Percentiles rank a stretch among this genome's conserved stretches.
Evolutionary conservation across 2,329 filamentous ascomycete genomes (phyloP).

Genomic region (Laburnicola sp.): DNA sequence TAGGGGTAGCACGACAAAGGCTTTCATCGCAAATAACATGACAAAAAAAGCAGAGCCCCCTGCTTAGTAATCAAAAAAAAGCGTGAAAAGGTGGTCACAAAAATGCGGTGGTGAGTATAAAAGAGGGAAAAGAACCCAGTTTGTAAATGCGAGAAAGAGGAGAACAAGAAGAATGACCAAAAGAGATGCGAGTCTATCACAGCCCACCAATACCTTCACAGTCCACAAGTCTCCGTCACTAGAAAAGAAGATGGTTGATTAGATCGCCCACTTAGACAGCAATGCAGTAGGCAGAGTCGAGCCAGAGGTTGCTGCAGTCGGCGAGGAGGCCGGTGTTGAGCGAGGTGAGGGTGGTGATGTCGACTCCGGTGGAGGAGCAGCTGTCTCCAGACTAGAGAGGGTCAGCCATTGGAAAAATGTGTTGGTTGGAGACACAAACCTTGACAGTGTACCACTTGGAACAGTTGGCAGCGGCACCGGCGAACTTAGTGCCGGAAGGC

Average conservation of each 20-base stretch:
- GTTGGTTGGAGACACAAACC: no score
- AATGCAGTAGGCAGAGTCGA: conserved; percentile 44
- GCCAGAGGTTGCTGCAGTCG: conserved; percentile 44
- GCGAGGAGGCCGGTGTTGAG: conserved; percentile 39
- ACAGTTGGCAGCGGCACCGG: conserved; percentile 28
- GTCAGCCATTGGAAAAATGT: no score
- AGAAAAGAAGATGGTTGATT: conserved; percentile 10
- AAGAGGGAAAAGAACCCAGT: conserved; percentile 2
- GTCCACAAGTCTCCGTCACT: conserved; percentile 5
- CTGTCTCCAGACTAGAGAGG: conserved; percentile 26
- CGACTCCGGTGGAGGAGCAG: conserved; percentile 38
- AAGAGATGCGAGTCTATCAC: no score
- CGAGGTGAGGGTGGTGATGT: conserved; percentile 28
- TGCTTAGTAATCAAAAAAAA: no score
- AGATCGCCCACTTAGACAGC: conserved; percentile 13
- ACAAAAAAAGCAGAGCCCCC: no score
- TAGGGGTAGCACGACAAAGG: no score
- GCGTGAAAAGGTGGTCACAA: no score
- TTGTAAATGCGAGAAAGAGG: conserved; percentile 6
- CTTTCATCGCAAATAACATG: no score
- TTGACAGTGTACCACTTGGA: conserved; percentile 35
- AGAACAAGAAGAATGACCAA: no score
- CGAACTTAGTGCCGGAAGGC: conserved; percentile 9
- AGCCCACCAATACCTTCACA: conserved; percentile 13
- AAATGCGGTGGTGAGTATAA: neutral